phyloP scores from a whole-genome alignment of 164 flowering plant species.

The Vitis vinifera region ASM3070453v1 NC_081806.1:11457001-11457500 shows the following conservation, averaged over 20 bases:
- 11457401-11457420: slow-evolving; percentile 94
- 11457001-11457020: too few relatives aligned
- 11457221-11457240: too few relatives aligned
- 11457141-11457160: neutral
- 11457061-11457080: too few relatives aligned
- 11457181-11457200: neutral
- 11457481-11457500: too few relatives aligned
- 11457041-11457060: too few relatives aligned
- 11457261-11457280: neutral
- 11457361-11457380: slow-evolving; percentile 73
- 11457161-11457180: neutral
- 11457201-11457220: too few relatives aligned
- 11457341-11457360: slow-evolving; percentile 77
- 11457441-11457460: neutral
- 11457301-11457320: slow-evolving; percentile 58
- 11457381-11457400: slow-evolving; percentile 80
- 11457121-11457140: too few relatives aligned
- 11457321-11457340: slow-evolving; percentile 50
- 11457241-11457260: neutral
- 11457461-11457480: neutral
- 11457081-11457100: too few relatives aligned
- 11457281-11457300: slow-evolving; percentile 49
- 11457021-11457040: too few relatives aligned
- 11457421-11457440: slow-evolving; percentile 44
- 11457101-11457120: too few relatives aligned